phyloP scores from a whole-genome alignment of 352 stramenopile species.

The Phytopythium mirpurense region DNA sequence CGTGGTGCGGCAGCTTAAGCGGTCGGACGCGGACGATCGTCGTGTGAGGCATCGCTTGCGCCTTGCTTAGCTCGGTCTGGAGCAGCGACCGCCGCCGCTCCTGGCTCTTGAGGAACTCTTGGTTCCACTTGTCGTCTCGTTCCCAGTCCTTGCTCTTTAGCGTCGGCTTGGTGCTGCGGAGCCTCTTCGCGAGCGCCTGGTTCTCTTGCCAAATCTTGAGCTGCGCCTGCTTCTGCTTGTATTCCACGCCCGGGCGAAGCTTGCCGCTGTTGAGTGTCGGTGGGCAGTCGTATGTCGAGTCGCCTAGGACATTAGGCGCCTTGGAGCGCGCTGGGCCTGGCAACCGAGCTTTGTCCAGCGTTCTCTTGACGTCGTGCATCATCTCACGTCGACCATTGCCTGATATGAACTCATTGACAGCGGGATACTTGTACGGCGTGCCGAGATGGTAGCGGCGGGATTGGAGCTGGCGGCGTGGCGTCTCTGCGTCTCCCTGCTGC shows the following conservation, averaged over 20 bases:
- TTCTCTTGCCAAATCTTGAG: slow-evolving; percentile 73
- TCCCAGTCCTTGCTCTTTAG: slow-evolving; percentile 66
- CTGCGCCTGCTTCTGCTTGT: slow-evolving; percentile 64
- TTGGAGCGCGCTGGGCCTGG: background rate
- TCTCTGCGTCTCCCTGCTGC: background rate
- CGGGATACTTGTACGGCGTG: background rate
- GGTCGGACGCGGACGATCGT: slow-evolving; percentile 21
- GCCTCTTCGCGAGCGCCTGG: slow-evolving; percentile 54
- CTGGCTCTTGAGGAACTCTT: slow-evolving; percentile 57
- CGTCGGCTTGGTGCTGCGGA: slow-evolving; percentile 60
- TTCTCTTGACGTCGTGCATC: background rate
- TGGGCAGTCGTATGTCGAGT: slow-evolving; percentile 16
- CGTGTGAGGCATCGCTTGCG: slow-evolving; percentile 38
- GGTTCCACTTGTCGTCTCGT: slow-evolving; percentile 67
- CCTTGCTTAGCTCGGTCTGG: slow-evolving; percentile 46
- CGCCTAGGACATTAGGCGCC: background rate
- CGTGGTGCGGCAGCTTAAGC: slow-evolving; percentile 15
- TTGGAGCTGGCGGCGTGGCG: background rate
- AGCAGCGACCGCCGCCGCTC: slow-evolving; percentile 42
- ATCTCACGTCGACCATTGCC: background rate
- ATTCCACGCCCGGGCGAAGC: slow-evolving; percentile 25
- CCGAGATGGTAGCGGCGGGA: background rate
- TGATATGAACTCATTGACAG: background rate
- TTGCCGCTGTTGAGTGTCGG: slow-evolving; percentile 12
- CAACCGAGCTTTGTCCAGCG: background rate